Evolutionary conservation across 2,329 filamentous ascomycete genomes (phyloP).

Genomic region (Chaetomiaceae sp.): DNA sequence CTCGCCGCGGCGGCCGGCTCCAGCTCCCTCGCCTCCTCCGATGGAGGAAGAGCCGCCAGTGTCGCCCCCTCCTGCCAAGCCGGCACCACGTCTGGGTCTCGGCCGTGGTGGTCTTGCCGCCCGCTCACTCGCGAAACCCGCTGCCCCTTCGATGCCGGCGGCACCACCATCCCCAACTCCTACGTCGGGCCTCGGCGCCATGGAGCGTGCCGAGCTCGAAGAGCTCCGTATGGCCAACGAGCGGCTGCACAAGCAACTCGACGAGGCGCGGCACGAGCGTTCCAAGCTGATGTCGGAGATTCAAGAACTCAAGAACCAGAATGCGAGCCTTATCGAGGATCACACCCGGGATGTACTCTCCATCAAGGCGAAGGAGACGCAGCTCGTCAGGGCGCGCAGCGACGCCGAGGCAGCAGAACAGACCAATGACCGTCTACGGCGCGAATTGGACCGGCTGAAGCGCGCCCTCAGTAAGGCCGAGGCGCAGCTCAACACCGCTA

Average conservation of each 20-base stretch:
- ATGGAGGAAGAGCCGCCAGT: constrained; percentile 52
- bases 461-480: constrained; percentile 68
- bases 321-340: constrained; percentile 93
- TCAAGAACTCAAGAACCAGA: constrained; percentile 92
- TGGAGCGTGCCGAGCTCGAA: constrained; percentile 90
- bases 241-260: constrained; percentile 65
- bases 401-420: constrained; percentile 88
- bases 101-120: constrained; percentile 80
- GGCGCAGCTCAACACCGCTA: constrained; percentile 40
- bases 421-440: constrained; percentile 74
- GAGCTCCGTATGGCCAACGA: constrained; percentile 84
- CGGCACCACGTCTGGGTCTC: constrained; percentile 59
- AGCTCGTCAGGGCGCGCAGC: constrained; percentile 84
- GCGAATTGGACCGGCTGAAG: constrained; percentile 91
- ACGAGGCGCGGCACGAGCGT: constrained; percentile 78
- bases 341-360: constrained; percentile 92
- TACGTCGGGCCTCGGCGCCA: constrained; percentile 62
- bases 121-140: constrained; percentile 76
- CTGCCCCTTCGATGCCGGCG: constrained; percentile 45
- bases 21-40: constrained; percentile 44
- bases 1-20: constrained; percentile 50
- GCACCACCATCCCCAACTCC: constrained; percentile 54
- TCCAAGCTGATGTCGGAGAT: constrained; percentile 80
- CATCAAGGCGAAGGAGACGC: constrained; percentile 97
- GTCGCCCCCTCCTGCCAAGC: constrained; percentile 46